Conservation (phyloP, 2,329 filamentous ascomycete genomes). For the Colletotrichum tabaci region DNA sequence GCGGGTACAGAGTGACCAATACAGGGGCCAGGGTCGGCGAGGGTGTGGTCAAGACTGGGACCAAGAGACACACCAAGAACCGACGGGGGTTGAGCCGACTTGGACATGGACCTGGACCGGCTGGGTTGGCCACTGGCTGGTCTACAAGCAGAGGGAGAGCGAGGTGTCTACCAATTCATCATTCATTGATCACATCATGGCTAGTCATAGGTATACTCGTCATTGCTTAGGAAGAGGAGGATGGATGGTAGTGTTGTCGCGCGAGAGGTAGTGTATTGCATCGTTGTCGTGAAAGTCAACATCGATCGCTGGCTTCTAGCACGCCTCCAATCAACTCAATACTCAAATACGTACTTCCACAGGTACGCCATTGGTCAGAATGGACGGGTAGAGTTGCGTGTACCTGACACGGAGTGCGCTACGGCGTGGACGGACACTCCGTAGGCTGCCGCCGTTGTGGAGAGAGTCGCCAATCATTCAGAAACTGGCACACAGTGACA, state of each 20-base stretch:
- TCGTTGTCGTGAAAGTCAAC: neutral
- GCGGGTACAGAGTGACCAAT: slow-evolving; percentile 40
- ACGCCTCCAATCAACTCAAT: neutral
- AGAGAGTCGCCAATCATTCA: slow-evolving; percentile 25
- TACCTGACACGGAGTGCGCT: neutral
- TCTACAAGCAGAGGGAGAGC: neutral
- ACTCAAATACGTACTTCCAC: neutral
- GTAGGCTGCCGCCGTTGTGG: slow-evolving; percentile 7
- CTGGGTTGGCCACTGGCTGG: neutral
- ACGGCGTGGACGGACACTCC: slow-evolving; percentile 13
- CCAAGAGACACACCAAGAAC: slow-evolving; percentile 9
- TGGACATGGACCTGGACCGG: neutral
- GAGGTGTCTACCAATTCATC: neutral
- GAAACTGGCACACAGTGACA: slow-evolving; percentile 16
- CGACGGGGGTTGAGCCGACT: slow-evolving; percentile 10
- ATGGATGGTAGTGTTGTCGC: neutral
- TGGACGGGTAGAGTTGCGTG: neutral
- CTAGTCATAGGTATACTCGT: neutral
- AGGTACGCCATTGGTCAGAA: neutral
- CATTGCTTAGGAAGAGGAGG: neutral
- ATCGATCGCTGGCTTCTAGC: neutral
- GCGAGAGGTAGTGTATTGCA: neutral
- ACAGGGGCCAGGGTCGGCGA: slow-evolving; percentile 30
- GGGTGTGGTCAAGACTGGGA: slow-evolving; percentile 13
- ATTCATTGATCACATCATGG: neutral